These are phyloP conservation scores for Daldinia childiae DNA, from an alignment of 495 filamentous ascomycete genomes.

Conservation along the genomic window DNA sequence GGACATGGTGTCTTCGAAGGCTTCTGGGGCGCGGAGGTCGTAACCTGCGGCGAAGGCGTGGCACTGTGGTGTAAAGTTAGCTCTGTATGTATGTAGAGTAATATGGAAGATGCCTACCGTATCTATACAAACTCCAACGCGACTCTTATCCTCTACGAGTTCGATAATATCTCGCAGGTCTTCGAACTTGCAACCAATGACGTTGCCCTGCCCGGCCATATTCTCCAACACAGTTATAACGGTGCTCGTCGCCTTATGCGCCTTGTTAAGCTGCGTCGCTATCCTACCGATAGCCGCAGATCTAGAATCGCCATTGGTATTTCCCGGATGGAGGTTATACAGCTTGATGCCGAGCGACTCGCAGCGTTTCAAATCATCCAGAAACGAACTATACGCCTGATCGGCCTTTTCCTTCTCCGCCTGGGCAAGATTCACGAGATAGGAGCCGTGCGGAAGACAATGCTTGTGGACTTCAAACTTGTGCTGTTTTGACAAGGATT, in stretches of 20 bases:
- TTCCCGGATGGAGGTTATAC: conserved; percentile 98
- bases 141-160: conserved; percentile 77
- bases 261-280: conserved; percentile 78
- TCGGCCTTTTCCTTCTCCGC: conserved; percentile 77
- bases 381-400: conserved; percentile 86
- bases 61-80: conserved; percentile 55
- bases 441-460: conserved; percentile 91
- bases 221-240: conserved; percentile 91
- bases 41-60: conserved; percentile 94
- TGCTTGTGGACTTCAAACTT: conserved; percentile 75
- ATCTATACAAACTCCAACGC: conserved; percentile 96
- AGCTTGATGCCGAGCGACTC: conserved; percentile 86
- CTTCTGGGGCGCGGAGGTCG: conserved; percentile 78
- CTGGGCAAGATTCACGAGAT: conserved; percentile 95
- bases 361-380: conserved; percentile 89
- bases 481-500: conserved; percentile 70
- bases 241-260: conserved; percentile 74
- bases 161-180: conserved; percentile 86
- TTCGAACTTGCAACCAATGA: conserved; percentile 84
- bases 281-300: conserved; percentile 78
- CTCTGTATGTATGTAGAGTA: neutral
- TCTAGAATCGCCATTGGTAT: conserved; percentile 70
- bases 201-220: conserved; percentile 90
- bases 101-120: conserved; percentile 54
- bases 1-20: conserved; percentile 75